Base-by-base conservation (phyloP, 257 asterid genomes). In the Verbascum thapsus region DNA sequence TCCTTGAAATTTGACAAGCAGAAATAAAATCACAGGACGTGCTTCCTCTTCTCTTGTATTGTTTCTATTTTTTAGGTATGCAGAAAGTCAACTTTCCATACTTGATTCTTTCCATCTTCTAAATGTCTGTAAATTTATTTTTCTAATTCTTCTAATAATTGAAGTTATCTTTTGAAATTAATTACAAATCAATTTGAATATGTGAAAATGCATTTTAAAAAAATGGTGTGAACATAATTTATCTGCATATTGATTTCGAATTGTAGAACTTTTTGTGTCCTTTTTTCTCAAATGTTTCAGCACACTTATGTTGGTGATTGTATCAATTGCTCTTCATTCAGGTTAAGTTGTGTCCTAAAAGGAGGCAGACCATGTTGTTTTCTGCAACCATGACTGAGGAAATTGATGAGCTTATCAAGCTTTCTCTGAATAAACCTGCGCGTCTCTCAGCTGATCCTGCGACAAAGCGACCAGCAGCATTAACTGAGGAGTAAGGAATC, bases 351-450 rank as follows among this genome's bases (percentile, higher is more conserved):
- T 90, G 97, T 68, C 91, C 99, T 6, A 90, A 87, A 81, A 76
- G 92, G 61, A 87, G 99, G 78, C 99, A 94, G 81, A 94, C 99
- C 66, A 85, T 94, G 95, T 72, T 91, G 53, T 88, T 91, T 83
- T 91, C 98, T 23, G 96, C 96, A 15, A 91, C 98, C 16, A 84
- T 91, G 98, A 88, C 96, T 1, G 94, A 85, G 68, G 85, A 80
- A 81, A 75, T 91, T 57, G 79, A 81, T 42, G 90, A 84, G 63
- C 99, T 94, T 72, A 66, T 87, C 66, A 79, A 81, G 66, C 88
- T 94, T 41, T 85, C 97, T 48, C 64, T 94, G 86, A 81, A 85
- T 61, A 84, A 87, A 49, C 99, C 99, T 16, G 63, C 87, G 70
- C 95, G 99, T 63, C 70, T 94, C 60, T 76, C 95, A 17, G 99